These are phyloP conservation scores for Diaporthe vaccinii DNA, from an alignment of 2,329 filamentous ascomycete genomes.

Conservation along the genomic window DNA sequence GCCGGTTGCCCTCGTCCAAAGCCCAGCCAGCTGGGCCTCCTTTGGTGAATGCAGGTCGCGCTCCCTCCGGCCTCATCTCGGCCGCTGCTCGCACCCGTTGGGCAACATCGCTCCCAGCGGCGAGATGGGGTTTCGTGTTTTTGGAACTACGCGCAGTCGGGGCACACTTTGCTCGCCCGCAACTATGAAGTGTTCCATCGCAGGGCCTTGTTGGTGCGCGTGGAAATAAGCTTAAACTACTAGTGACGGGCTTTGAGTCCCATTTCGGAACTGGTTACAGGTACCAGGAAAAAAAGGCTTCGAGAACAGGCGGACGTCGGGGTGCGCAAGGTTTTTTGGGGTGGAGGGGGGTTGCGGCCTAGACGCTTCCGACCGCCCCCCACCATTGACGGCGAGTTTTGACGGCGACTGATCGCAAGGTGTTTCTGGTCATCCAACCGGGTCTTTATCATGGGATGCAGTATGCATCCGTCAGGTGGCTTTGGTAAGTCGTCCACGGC, in stretches of 20 bases:
- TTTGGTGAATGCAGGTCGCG: background rate
- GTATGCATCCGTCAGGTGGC: conserved; percentile 26
- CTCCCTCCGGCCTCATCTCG: conserved; percentile 28
- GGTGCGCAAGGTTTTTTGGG: background rate
- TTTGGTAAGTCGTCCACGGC: conserved; percentile 29
- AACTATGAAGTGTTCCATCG: conserved; percentile 8
- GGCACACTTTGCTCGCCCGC: background rate
- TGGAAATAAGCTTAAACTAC: conserved; percentile 32
- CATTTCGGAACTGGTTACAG: conserved; percentile 12
- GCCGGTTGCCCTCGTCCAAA: background rate
- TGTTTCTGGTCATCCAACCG: conserved; percentile 27
- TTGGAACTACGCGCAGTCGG: conserved; percentile 17
- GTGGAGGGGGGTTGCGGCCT: background rate
- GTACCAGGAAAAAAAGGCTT: background rate
- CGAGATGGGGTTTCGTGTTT: conserved; percentile 1
- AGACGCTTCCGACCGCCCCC: conserved; percentile 8
- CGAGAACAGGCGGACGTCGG: background rate
- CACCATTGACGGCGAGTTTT: background rate
- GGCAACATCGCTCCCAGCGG: conserved; percentile 20
- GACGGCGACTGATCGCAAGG: conserved; percentile 21
- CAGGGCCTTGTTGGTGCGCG: conserved; percentile 12
- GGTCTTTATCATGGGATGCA: conserved; percentile 33
- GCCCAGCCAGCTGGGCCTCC: conserved; percentile 18
- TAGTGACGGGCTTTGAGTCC: conserved; percentile 23
- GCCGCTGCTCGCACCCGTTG: conserved; percentile 25